Conservation (phyloP, 192 early-diverging fungal genomes). For the Coemansia sp. region DNA sequence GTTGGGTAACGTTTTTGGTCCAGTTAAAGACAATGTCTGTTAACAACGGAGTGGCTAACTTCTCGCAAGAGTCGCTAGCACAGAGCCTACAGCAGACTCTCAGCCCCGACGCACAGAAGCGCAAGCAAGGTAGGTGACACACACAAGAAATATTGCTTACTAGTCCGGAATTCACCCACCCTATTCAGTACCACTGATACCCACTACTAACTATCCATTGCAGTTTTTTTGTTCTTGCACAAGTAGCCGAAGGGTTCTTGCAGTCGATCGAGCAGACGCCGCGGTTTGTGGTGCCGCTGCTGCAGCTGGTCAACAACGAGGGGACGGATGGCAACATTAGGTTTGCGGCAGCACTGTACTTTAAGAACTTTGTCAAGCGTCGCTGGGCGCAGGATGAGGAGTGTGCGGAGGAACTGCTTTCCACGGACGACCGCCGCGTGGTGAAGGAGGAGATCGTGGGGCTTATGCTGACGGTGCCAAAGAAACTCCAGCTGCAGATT, state of each 20-base stretch:
- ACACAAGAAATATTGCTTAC: neutral
- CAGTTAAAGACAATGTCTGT: neutral
- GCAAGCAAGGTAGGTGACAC: conserved; percentile 42
- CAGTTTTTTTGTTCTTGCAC: neutral
- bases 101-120: conserved; percentile 45
- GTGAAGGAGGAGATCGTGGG: conserved; percentile 85
- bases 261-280: conserved; percentile 57
- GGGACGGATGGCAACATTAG: conserved; percentile 63
- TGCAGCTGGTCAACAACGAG: conserved; percentile 73
- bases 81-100: conserved; percentile 54
- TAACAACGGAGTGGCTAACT: neutral
- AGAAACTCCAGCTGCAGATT: conserved; percentile 81
- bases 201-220: neutral
- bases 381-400: conserved; percentile 68
- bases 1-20: neutral
- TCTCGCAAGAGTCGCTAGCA: conserved; percentile 31
- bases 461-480: conserved; percentile 81
- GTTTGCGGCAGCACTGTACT: conserved; percentile 82
- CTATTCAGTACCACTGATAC: neutral
- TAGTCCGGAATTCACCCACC: neutral
- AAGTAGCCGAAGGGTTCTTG: conserved; percentile 62
- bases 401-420: conserved; percentile 26
- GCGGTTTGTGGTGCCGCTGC: conserved; percentile 69
- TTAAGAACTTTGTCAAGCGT: conserved; percentile 96
- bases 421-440: conserved; percentile 64